Conservation (phyloP, 306 rosid genomes). For the Prunus mume region DNA sequence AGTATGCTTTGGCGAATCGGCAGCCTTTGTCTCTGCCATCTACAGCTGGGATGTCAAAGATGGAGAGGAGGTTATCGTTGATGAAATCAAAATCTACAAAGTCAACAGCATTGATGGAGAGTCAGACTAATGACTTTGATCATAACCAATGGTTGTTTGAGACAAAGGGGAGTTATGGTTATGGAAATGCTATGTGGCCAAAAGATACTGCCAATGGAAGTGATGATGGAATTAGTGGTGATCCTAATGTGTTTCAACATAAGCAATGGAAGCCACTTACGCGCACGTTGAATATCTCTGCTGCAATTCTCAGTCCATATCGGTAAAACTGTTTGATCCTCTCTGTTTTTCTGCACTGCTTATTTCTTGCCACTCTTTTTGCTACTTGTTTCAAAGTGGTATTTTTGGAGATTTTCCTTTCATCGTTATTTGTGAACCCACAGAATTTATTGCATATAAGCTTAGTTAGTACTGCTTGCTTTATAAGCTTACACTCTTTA, state of each 20-base stretch:
- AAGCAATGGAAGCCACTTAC: constrained; percentile 70
- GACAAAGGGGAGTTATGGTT: constrained; percentile 68
- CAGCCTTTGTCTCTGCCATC: constrained; percentile 31
- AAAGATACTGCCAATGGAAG: constrained; percentile 37
- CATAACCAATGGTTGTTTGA: constrained; percentile 59
- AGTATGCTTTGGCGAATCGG: constrained; percentile 9
- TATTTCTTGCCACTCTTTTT: background rate
- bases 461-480: constrained; percentile 2
- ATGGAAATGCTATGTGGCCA: constrained; percentile 81
- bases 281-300: constrained; percentile 46
- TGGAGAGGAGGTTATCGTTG: constrained; percentile 55
- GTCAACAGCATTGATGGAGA: constrained; percentile 38
- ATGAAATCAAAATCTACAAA: constrained; percentile 35
- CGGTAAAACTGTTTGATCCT: constrained; percentile 35
- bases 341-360: background rate
- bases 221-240: constrained; percentile 56
- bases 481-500: constrained; percentile 2
- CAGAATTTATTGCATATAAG: background rate
- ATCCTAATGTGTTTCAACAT: constrained; percentile 45
- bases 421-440: background rate
- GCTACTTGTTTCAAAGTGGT: background rate
- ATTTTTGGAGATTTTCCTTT: background rate
- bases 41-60: constrained; percentile 34
- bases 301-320: constrained; percentile 71
- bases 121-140: constrained; percentile 52